phyloP scores from a whole-genome alignment of 2,329 filamentous ascomycete species.

The Pyricularia pennisetigena region DNA sequence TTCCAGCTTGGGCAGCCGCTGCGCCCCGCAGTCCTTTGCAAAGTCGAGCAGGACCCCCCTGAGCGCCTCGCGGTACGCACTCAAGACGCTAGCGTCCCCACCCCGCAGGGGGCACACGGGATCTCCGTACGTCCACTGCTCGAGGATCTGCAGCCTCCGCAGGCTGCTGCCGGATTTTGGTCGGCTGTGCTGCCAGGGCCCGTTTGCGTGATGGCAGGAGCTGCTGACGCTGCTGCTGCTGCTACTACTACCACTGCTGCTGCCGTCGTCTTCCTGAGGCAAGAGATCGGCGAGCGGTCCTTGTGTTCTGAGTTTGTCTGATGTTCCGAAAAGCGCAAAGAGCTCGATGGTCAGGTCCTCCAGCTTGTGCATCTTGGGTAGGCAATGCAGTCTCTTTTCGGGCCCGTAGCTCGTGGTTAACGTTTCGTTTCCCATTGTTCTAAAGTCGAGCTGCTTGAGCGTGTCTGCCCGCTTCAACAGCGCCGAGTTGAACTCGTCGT shows the following conservation, averaged over 20 bases:
- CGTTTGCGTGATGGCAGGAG: neutral
- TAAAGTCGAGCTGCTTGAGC: constrained; percentile 1
- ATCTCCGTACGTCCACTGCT: constrained; percentile 4
- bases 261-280: neutral
- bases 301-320: neutral
- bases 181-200: neutral
- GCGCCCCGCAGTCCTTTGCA: neutral
- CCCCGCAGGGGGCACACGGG: neutral
- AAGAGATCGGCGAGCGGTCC: constrained; percentile 1
- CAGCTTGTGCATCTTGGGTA: neutral
- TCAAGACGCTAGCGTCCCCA: neutral
- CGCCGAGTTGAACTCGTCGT: constrained; percentile 3
- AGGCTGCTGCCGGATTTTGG: neutral
- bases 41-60: neutral
- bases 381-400: constrained; percentile 2
- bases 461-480: constrained; percentile 1
- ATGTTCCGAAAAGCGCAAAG: constrained; percentile 1
- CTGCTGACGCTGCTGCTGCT: neutral
- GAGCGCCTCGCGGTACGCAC: neutral
- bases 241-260: neutral
- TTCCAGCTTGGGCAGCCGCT: neutral
- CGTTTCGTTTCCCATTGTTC: constrained; percentile 4
- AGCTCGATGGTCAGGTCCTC: constrained; percentile 3
- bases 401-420: constrained; percentile 1
- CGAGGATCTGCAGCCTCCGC: neutral